Base-by-base conservation (phyloP, 164 flowering plant species). In the Umbellularia californica region DNA sequence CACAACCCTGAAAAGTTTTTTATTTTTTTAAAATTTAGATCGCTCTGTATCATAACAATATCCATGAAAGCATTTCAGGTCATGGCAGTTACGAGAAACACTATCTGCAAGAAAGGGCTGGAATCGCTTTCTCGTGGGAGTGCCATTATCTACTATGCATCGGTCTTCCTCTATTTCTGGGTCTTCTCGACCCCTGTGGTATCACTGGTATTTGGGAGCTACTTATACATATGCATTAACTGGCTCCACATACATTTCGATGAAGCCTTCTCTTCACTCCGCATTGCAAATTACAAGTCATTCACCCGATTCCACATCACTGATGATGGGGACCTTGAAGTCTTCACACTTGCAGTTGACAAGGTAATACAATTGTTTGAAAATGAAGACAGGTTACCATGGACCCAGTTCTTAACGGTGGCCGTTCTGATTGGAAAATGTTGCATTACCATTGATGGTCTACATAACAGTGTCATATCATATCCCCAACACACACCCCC, bases 171-270 rank as follows among this genome's bases (percentile, higher is more conserved):
- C 33, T 96, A 91, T 69, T 96, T 89, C 70, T 96, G 99, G 99
- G 93, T 94, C 69, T 94, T 96, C 77, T 94, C 99, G 23, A 96
- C 99, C 60, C 99, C 99, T 0, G 90, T 96, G 33, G 98, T 94
- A 51, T 96, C 99, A 17, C 79, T 96, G 79, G 88, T 96, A 74
- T 91, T 96, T 72, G 99, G 99, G 70, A 89, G 96, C 88, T 96
- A 94, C 82, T 85, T 96, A 58, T 96, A 96, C 77, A 85, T 92
- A 64, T 94, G 98, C 90, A 90, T 96, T 69, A 96, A 96, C 79
- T 96, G 99, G 99, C 87, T 96, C 69, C 91, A 94, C 89, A 60
- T 96, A 64, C 99, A 96, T 82, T 96, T 96, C 72, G 99, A 96
- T 82, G 99, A 96, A 83, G 99, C 98, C 62, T 96, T 96, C 86